These are phyloP conservation scores for Botrytis aclada DNA, from an alignment of 2,329 filamentous ascomycete species.

Conservation along the genomic window DNA sequence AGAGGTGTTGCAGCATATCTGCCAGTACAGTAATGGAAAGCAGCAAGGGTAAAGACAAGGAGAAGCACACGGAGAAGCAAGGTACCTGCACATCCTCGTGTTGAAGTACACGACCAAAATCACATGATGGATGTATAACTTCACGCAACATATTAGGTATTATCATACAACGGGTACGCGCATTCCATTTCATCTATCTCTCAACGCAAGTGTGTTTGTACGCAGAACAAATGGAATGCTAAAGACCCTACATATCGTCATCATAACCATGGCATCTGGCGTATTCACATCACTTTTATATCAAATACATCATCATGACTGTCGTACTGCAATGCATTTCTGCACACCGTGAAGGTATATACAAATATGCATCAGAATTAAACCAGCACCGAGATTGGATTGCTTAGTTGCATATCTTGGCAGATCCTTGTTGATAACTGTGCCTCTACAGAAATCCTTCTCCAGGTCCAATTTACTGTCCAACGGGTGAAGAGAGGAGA, in stretches of 20 bases:
- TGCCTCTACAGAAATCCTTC: neutral
- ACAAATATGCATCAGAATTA: neutral
- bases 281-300: neutral
- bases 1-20: neutral
- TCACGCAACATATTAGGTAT: slow-evolving; percentile 1
- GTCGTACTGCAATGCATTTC: neutral
- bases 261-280: neutral
- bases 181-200: neutral
- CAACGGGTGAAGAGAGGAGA: neutral
- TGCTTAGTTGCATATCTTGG: slow-evolving; percentile 8
- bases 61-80: neutral
- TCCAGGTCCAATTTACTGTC: neutral
- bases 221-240: neutral
- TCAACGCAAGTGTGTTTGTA: neutral
- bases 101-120: slow-evolving; percentile 9
- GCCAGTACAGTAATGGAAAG: neutral
- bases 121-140: slow-evolving; percentile 15
- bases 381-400: neutral
- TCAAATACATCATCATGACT: neutral
- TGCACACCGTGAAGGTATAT: neutral
- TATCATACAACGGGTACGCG: slow-evolving; percentile 1
- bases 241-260: neutral
- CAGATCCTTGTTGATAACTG: neutral
- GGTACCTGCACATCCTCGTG: slow-evolving; percentile 8
- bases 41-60: neutral